Conservation (phyloP, 192 early-diverging fungal genomes). For the Coemansia sp. region DNA sequence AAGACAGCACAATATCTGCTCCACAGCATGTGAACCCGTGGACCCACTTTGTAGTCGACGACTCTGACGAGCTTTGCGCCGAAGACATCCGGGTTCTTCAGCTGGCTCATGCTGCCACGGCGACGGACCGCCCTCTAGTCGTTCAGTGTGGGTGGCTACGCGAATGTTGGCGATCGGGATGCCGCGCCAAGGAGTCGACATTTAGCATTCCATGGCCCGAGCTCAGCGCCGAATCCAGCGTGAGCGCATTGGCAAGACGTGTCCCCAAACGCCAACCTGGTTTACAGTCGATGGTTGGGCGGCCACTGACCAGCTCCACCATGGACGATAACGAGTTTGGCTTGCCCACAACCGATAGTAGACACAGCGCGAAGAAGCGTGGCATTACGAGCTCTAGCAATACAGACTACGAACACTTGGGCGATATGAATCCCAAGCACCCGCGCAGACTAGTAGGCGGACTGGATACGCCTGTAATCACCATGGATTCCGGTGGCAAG, state of each 20-base stretch:
- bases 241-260: neutral
- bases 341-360: neutral
- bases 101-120: neutral
- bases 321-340: conserved; percentile 14
- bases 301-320: conserved; percentile 8
- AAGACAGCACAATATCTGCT: neutral
- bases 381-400: neutral
- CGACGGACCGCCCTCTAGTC: neutral
- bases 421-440: neutral
- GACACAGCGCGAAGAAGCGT: neutral
- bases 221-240: neutral
- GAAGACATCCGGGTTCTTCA: conserved; percentile 7
- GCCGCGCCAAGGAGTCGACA: conserved; percentile 3
- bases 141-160: conserved; percentile 22
- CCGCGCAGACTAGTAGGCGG: neutral
- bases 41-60: conserved; percentile 37
- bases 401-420: neutral
- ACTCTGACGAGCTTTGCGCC: conserved; percentile 21
- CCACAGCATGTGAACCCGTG: neutral
- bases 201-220: conserved; percentile 14
- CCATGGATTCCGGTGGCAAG: neutral
- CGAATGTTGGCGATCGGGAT: conserved; percentile 23
- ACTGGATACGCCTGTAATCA: neutral
- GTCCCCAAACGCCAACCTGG: neutral
- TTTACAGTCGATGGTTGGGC: conserved; percentile 1